Evolutionary conservation across 441 rosid species (phyloP).

Genomic region (Gossypium schwendimanii): DNA sequence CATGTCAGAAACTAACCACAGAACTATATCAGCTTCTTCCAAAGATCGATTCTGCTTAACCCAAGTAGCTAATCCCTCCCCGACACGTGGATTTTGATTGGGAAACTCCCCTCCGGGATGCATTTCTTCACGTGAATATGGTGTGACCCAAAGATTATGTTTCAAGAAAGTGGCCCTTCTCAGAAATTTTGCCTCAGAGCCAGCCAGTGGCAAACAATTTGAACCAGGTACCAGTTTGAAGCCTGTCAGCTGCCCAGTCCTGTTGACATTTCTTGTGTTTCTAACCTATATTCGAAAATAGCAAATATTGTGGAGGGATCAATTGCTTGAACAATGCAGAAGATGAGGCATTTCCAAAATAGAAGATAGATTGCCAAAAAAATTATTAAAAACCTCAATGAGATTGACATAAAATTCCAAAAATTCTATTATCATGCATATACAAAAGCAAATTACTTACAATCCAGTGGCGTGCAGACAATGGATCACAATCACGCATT

Average conservation of each 20-base stretch:
- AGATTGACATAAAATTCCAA: neutral
- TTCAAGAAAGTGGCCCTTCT: slow-evolving; percentile 50
- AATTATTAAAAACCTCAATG: neutral
- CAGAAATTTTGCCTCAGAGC: slow-evolving; percentile 40
- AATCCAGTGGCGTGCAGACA: slow-evolving; percentile 44
- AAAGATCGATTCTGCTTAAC: slow-evolving; percentile 39
- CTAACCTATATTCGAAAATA: slow-evolving; percentile 29
- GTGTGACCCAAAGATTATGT: slow-evolving; percentile 51
- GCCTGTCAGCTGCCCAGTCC: slow-evolving; percentile 48
- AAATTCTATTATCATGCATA: neutral
- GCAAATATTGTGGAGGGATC: neutral
- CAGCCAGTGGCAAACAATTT: slow-evolving; percentile 46
- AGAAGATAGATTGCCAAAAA: neutral
- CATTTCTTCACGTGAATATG: slow-evolving; percentile 37
- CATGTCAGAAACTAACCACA: slow-evolving; percentile 28
- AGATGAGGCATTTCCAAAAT: neutral
- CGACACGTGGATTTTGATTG: slow-evolving; percentile 45
- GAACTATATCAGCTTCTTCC: slow-evolving; percentile 43
- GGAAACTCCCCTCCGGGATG: slow-evolving; percentile 56
- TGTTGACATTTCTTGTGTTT: slow-evolving; percentile 41
- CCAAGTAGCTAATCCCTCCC: slow-evolving; percentile 48
- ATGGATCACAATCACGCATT: slow-evolving; percentile 45
- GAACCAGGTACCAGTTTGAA: slow-evolving; percentile 49
- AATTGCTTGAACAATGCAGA: neutral
- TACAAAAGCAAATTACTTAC: slow-evolving; percentile 22